Evolutionary conservation across 768 basidiomycete genomes (phyloP).

Genomic region (Omphalotus guepiniiformis): DNA sequence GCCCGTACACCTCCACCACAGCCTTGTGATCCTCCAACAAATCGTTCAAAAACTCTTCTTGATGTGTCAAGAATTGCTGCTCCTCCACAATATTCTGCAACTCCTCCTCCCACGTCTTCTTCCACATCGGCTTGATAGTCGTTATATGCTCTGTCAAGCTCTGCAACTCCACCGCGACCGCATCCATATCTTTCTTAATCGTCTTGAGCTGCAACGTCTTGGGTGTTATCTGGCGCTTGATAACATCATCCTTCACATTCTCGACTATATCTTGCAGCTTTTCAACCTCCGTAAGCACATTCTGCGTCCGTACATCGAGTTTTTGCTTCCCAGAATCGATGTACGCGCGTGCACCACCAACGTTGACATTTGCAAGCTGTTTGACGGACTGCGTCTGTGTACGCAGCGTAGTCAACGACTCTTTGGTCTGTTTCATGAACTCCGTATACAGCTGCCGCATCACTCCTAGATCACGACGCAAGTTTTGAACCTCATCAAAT

Average conservation of each 20-base stretch:
- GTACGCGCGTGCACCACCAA: constrained; percentile 83
- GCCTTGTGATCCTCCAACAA: constrained; percentile 91
- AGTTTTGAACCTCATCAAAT: constrained; percentile 91
- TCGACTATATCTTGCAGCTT: constrained; percentile 91
- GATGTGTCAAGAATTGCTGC: constrained; percentile 89
- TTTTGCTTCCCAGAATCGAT: constrained; percentile 91
- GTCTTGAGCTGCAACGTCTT: constrained; percentile 66
- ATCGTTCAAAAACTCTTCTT: constrained; percentile 87
- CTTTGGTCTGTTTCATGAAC: constrained; percentile 90
- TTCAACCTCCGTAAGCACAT: constrained; percentile 87
- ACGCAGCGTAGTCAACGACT: constrained; percentile 71
- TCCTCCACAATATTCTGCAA: constrained; percentile 96
- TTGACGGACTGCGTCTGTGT: constrained; percentile 85
- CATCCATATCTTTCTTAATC: constrained; percentile 68
- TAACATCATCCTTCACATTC: constrained; percentile 83
- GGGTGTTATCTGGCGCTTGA: constrained; percentile 83
- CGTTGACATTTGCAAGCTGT: constrained; percentile 74
- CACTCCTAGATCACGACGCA: constrained; percentile 88
- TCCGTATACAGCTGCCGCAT: constrained; percentile 95
- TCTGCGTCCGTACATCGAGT: constrained; percentile 86
- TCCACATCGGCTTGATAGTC: constrained; percentile 94
- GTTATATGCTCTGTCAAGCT: constrained; percentile 81
- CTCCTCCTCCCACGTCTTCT: constrained; percentile 98
- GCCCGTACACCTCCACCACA: constrained; percentile 79
- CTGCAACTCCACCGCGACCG: constrained; percentile 63